Evolutionary conservation across 352 stramenopile genomes (phyloP).

Genomic region (Chrysophaeum taylorii): DNA sequence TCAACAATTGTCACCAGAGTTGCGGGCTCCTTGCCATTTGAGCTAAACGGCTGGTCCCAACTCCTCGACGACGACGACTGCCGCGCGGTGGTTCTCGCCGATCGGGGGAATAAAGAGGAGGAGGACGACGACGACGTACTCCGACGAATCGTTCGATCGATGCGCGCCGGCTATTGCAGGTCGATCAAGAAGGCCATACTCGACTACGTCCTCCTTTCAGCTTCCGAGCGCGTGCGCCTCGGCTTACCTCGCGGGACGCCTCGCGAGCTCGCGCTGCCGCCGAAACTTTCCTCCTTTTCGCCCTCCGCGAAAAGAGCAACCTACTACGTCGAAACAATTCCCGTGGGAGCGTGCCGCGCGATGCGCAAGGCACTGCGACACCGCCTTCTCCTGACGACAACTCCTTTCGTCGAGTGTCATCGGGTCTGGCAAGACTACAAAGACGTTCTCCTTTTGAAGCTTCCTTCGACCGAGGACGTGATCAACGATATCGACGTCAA

Average conservation of each 20-base stretch:
- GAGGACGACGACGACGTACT: neutral
- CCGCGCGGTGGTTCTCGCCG: no score
- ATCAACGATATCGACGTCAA: no score
- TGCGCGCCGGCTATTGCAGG: neutral
- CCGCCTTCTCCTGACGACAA: neutral
- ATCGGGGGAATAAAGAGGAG: neutral
- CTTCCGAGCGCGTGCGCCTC: neutral
- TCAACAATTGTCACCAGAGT: no score
- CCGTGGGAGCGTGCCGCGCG: no score
- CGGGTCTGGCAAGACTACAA: neutral
- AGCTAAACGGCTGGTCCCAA: no score
- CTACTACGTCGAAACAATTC: no score
- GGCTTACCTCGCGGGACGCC: neutral
- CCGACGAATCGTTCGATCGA: neutral
- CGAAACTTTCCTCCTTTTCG: neutral
- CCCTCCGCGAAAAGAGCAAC: no score
- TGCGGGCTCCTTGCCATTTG: no score
- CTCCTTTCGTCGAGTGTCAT: neutral
- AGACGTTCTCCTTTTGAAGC: neutral
- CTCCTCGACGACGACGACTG: neutral
- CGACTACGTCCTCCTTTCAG: slow-evolving; percentile 2
- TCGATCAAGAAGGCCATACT: slow-evolving; percentile 1
- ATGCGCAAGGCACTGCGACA: neutral
- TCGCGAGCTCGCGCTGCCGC: neutral
- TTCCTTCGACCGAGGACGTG: neutral